Base-by-base conservation (phyloP, 2,329 filamentous ascomycete species). In the Neurospora sp. region DNA sequence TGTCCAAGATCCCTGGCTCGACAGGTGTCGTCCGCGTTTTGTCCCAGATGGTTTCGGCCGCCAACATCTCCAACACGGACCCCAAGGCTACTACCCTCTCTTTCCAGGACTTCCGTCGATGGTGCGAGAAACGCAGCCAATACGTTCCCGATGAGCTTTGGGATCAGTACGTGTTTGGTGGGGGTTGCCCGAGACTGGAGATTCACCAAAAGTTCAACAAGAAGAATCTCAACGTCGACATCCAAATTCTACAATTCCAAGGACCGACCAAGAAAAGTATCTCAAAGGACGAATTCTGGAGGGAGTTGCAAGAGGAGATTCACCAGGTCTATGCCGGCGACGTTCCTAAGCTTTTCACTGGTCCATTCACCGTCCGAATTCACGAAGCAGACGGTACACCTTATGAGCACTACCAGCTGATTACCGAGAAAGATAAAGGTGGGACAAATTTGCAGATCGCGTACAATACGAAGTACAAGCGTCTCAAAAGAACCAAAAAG, bases 391-490 rank as follows among this genome's bases (percentile, higher is more conserved):
- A 99, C 77, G 96, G 96, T 10, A 98, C 96, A 0, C 96, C 96
- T 2, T 99, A 99, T 77, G 96, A 99, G 78, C 96, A 99, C 78
- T 97, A 97, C 73, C 90, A 98, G 39, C 93, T 97, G 76, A 97
- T 99, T 78, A 93, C 93, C 71, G 93, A 97, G 74, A 90, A 91
- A 38, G 87, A 89, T 15, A 92, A 91, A 2, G 73, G 91, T 75
- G 83, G 82, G 1, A 85, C 85, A 33, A 96, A 92, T 78, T 92
- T 98, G 71, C 94, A 97, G 72, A 97, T 99, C 72, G 94, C 95
- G 0, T 99, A 99, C 81, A 98, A 98, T 76, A 99, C 96, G 0
- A 99, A 99, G 79, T 99, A 99, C 82, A 99, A 98, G 82, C 90
- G 96, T 9, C 85, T 99, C 2, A 99, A 99, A 83, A 86, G 94